These are phyloP conservation scores for Epichloe gansuensis DNA, from an alignment of 2,329 filamentous ascomycete species.

Conservation along the genomic window DNA sequence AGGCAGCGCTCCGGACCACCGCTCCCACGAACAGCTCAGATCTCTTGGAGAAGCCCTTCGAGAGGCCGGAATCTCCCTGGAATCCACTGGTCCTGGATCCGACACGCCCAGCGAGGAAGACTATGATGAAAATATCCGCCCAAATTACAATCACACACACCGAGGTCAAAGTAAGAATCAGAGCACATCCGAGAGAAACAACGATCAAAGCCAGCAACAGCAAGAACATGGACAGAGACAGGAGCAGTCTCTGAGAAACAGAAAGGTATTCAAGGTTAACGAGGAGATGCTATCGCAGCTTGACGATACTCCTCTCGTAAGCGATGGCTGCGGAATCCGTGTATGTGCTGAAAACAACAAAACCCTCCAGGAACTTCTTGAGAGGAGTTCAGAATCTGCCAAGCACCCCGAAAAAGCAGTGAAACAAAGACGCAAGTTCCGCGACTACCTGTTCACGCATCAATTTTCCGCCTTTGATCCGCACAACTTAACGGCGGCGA, in stretches of 20 bases:
- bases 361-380: constrained; percentile 16
- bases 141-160: constrained; percentile 12
- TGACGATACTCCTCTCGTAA: constrained; percentile 9
- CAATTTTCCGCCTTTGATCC: constrained; percentile 65
- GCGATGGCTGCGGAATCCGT: constrained; percentile 12
- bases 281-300: background rate
- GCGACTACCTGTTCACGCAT: constrained; percentile 53
- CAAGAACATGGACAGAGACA: background rate
- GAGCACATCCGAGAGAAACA: background rate
- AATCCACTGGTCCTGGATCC: constrained; percentile 15
- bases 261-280: background rate
- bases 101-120: constrained; percentile 34
- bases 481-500: constrained; percentile 49
- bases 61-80: constrained; percentile 13
- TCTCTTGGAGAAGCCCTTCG: constrained; percentile 18
- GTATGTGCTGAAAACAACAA: constrained; percentile 18
- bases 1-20: background rate
- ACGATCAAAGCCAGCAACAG: background rate
- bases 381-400: constrained; percentile 12
- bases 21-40: constrained; percentile 5
- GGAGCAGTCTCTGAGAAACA: background rate
- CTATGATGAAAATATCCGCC: constrained; percentile 26
- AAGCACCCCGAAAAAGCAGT: constrained; percentile 9
- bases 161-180: constrained; percentile 3
- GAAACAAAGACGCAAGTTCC: constrained; percentile 19